Conservation (phyloP, 345 rosid genomes). For the Pugionium dolabratum region DNA sequence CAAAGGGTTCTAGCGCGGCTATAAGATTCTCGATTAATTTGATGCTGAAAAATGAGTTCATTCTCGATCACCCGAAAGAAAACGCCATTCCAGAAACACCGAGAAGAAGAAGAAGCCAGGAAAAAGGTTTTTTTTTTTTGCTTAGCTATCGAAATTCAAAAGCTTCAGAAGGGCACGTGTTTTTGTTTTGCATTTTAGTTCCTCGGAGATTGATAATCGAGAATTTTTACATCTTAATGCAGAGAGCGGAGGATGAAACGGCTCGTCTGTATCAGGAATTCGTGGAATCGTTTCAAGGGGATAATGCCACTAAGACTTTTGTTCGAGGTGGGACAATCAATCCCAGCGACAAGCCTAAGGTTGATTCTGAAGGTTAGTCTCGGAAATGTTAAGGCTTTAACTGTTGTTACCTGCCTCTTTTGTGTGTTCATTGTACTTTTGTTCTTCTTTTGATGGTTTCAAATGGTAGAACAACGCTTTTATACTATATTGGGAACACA, state of each 20-base stretch:
- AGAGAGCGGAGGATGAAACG: conserved; percentile 97
- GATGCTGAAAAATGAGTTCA: conserved; percentile 64
- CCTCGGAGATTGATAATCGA: conserved; percentile 2
- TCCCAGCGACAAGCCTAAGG: conserved; percentile 69
- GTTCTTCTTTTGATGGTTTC: conserved; percentile 46
- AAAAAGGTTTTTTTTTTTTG: conserved; percentile 57
- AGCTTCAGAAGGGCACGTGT: background rate
- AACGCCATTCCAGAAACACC: conserved; percentile 95
- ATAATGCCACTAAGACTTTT: conserved; percentile 67
- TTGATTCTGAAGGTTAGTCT: conserved; percentile 80
- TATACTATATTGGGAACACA: conserved; percentile 54
- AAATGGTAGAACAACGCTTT: conserved; percentile 57
- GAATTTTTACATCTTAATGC: background rate
- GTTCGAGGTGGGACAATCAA: conserved; percentile 92
- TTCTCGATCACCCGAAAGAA: conserved; percentile 93
- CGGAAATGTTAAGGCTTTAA: background rate
- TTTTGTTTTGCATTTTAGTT: background rate
- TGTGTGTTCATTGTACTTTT: conserved; percentile 20
- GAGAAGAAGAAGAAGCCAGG: conserved; percentile 98
- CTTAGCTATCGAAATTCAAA: background rate
- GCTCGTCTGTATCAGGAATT: conserved; percentile 93
- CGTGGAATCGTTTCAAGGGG: conserved; percentile 94
- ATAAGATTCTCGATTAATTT: background rate
- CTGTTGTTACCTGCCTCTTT: conserved; percentile 6
- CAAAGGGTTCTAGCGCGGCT: conserved; percentile 9